Evolutionary conservation across 768 basidiomycete species (phyloP).

Genomic region (Coprinellus micaceus): DNA sequence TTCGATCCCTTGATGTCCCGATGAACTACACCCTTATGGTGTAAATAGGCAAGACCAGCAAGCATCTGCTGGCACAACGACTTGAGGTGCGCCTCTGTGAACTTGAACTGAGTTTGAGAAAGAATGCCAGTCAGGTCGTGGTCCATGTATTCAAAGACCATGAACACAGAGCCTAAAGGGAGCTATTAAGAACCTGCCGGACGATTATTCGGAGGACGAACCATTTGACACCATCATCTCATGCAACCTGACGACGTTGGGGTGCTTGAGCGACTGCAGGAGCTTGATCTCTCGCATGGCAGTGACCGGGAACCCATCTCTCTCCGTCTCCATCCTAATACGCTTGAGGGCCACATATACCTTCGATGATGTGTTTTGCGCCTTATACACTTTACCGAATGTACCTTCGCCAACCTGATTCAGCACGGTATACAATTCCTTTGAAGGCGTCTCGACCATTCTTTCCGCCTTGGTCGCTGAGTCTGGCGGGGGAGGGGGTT

Average conservation of each 20-base stretch:
- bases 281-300: conserved; percentile 99
- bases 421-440: conserved; percentile 79
- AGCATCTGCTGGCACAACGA: conserved; percentile 96
- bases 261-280: conserved; percentile 84
- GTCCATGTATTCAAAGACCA: conserved; percentile 99
- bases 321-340: conserved; percentile 96
- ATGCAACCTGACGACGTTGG: conserved; percentile 82
- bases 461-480: conserved; percentile 7
- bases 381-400: conserved; percentile 97
- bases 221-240: conserved; percentile 99
- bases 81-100: conserved; percentile 87
- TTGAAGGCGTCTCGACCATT: conserved; percentile 20
- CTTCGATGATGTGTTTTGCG: conserved; percentile 75
- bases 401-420: conserved; percentile 98
- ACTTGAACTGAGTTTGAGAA: conserved; percentile 83
- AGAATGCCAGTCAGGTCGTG: conserved; percentile 95
- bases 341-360: conserved; percentile 87
- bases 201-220: conserved; percentile 30
- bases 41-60: conserved; percentile 88
- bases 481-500: neutral
- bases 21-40: conserved; percentile 94
- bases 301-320: conserved; percentile 97
- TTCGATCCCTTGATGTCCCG: conserved; percentile 99
- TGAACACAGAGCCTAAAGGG: conserved; percentile 92
- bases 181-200: conserved; percentile 5